phyloP scores from a whole-genome alignment of 352 stramenopile species.

The Phytopythium ostracodes region DNA sequence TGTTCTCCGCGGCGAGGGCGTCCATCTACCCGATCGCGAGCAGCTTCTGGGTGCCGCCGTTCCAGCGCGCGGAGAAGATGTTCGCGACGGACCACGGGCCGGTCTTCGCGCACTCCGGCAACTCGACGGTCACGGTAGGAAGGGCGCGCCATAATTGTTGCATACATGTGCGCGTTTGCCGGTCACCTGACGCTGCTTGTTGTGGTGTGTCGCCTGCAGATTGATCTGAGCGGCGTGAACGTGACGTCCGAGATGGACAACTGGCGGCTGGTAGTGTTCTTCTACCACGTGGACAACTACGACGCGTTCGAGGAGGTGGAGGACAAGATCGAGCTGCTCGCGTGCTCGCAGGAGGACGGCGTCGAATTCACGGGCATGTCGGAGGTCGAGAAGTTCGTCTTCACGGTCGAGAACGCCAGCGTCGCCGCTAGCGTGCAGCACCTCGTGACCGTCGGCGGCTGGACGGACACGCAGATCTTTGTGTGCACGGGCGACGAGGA shows the following conservation, averaged over 20 bases:
- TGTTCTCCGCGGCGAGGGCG: conserved; percentile 16
- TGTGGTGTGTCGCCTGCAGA: conserved; percentile 16
- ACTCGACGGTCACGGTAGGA: conserved; percentile 60
- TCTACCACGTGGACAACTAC: conserved; percentile 80
- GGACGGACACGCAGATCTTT: conserved; percentile 80
- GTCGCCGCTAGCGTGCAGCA: conserved; percentile 52
- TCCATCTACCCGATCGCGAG: conserved; percentile 75
- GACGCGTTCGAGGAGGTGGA: conserved; percentile 53
- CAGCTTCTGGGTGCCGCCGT: conserved; percentile 71
- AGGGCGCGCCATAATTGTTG: too few relatives aligned
- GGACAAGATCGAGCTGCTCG: conserved; percentile 72
- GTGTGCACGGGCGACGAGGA: conserved; percentile 60
- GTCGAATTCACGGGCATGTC: conserved; percentile 63
- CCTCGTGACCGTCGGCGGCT: conserved; percentile 57
- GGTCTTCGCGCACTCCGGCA: conserved; percentile 52
- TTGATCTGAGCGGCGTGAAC: conserved; percentile 68
- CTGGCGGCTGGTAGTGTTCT: conserved; percentile 75
- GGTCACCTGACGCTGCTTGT: too few relatives aligned
- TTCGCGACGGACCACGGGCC: conserved; percentile 73
- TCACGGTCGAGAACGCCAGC: conserved; percentile 49
- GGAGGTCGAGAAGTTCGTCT: conserved; percentile 57
- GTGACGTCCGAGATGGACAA: conserved; percentile 61
- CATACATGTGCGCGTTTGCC: neutral
- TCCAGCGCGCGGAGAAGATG: conserved; percentile 84
- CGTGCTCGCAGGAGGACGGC: conserved; percentile 39